Percentiles rank a stretch among this genome's conserved stretches.
phyloP scores from a whole-genome alignment of 2,329 filamentous ascomycete species.

The Cladophialophora yegresii region DNA sequence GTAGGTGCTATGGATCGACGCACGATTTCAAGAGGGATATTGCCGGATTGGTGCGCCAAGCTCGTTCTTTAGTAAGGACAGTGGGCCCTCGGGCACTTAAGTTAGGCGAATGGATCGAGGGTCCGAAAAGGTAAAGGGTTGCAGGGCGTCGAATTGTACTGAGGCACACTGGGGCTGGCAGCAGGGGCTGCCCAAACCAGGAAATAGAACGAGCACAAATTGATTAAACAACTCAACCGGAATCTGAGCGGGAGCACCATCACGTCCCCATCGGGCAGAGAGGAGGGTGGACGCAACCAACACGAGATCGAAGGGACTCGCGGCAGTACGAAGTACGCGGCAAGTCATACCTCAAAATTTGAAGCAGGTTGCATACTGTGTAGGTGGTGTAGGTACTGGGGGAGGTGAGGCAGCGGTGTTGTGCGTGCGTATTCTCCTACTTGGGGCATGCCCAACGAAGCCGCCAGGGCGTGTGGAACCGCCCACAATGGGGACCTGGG shows the following conservation, averaged over 20 bases:
- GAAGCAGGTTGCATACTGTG: neutral
- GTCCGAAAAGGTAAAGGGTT: constrained; percentile 10
- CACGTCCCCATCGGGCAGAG: neutral
- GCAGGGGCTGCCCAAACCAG: constrained; percentile 3
- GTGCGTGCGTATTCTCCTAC: neutral
- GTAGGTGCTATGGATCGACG: constrained; percentile 1
- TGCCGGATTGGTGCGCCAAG: constrained; percentile 20
- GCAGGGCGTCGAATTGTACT: constrained; percentile 7
- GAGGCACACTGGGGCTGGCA: constrained; percentile 1
- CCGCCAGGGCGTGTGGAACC: neutral
- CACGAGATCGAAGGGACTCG: neutral
- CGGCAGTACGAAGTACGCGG: neutral
- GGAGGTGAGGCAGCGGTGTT: neutral
- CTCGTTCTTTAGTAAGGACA: constrained; percentile 29
- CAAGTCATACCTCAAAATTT: neutral
- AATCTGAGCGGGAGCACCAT: constrained; percentile 10
- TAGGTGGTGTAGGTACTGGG: neutral
- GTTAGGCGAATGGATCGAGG: constrained; percentile 12
- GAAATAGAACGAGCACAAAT: constrained; percentile 2
- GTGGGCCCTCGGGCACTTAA: constrained; percentile 12
- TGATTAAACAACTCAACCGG: neutral
- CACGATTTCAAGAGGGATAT: constrained; percentile 8
- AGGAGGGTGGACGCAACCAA: neutral
- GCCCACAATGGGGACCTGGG: neutral
- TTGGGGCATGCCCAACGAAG: neutral